A percentile compares a stretch with the other conserved stretches of the same genome.
Evolutionary conservation across 2,329 filamentous ascomycete genomes (phyloP).

Genomic region (Bertia moriformis): DNA sequence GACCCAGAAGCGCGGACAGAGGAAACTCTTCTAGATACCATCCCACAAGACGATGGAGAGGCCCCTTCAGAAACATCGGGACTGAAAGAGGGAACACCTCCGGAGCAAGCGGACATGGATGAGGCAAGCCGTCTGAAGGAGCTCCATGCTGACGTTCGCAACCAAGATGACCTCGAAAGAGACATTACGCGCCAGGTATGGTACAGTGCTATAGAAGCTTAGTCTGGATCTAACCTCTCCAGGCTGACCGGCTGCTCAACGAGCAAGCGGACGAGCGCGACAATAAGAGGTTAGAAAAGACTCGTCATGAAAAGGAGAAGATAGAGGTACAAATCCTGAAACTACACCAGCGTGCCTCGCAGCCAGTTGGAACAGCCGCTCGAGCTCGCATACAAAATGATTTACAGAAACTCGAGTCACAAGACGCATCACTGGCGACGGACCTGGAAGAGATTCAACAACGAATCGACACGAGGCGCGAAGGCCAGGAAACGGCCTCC

Average conservation of each 20-base stretch:
- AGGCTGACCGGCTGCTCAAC: neutral
- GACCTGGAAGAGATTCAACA: neutral
- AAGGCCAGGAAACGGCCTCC: conserved; percentile 22
- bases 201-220: conserved; percentile 40
- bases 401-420: neutral
- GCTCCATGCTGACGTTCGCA: conserved; percentile 56
- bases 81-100: no score
- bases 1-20: no score
- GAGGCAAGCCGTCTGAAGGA: conserved; percentile 26
- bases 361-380: neutral
- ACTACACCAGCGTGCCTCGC: neutral
- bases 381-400: neutral
- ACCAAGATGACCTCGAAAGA: conserved; percentile 81
- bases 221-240: conserved; percentile 23
- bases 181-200: conserved; percentile 60
- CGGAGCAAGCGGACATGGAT: no score
- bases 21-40: no score
- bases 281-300: neutral
- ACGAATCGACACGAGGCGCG: conserved; percentile 38
- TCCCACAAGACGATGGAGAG: no score
- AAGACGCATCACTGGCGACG: neutral
- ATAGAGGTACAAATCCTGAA: neutral
- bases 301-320: neutral
- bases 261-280: neutral
- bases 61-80: no score